Percentiles rank a stretch among this genome's conserved stretches.
These are phyloP conservation scores for Glycine tomentella DNA, from an alignment of 306 rosid genomes.

Conservation along the genomic window DNA sequence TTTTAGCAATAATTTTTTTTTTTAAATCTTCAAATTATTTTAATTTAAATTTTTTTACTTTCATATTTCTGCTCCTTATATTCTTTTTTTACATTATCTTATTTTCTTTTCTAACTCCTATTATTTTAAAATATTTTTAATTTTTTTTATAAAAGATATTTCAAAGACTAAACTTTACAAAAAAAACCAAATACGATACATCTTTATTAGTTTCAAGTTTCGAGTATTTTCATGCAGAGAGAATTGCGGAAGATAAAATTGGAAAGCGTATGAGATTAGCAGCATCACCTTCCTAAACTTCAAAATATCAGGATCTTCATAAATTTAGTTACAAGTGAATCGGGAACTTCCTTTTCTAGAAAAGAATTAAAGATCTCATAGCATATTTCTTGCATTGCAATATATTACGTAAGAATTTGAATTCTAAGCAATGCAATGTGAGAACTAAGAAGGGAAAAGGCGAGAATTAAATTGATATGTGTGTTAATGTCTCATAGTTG, in stretches of 20 bases:
- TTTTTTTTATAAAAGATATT: too few relatives aligned
- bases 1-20: too few relatives aligned
- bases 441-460: neutral
- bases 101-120: neutral
- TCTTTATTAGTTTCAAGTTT: neutral
- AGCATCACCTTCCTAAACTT: too few relatives aligned
- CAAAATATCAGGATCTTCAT: too few relatives aligned
- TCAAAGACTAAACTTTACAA: too few relatives aligned
- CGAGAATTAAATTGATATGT: neutral
- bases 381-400: neutral
- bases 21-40: too few relatives aligned
- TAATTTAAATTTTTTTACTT: too few relatives aligned
- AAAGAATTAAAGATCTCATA: too few relatives aligned
- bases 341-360: too few relatives aligned
- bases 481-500: neutral
- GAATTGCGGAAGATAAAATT: constrained; percentile 2
- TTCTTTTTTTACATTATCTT: neutral
- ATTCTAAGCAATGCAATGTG: constrained; percentile 18
- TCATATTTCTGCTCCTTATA: too few relatives aligned
- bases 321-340: too few relatives aligned
- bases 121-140: neutral
- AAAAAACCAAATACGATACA: neutral
- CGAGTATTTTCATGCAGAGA: constrained; percentile 41
- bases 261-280: constrained; percentile 33
- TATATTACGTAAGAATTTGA: neutral